Conservation (phyloP, 2,329 filamentous ascomycete species). For the Hymenoscyphus fraxineus region DNA sequence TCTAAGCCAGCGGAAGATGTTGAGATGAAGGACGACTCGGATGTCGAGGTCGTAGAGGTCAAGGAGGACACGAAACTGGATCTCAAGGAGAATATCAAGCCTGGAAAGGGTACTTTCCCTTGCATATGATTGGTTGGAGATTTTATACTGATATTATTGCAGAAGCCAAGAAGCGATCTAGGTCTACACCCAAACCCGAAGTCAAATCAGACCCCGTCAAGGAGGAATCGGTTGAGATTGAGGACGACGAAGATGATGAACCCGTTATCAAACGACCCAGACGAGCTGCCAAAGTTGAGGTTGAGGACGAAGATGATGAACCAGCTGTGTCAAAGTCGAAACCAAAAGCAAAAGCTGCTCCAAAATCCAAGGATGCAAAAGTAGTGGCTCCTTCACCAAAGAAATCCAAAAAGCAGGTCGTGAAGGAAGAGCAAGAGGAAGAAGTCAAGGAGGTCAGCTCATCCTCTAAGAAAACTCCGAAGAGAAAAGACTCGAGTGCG, state of each 20-base stretch:
- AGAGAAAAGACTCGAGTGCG: constrained; percentile 30
- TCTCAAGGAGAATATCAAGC: constrained; percentile 23
- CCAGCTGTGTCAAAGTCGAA: constrained; percentile 36
- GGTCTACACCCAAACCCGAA: constrained; percentile 25
- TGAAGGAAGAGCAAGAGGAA: constrained; percentile 30
- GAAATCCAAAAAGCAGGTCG: constrained; percentile 19
- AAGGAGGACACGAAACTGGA: constrained; percentile 33
- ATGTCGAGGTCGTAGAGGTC: constrained; percentile 26
- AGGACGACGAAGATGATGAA: constrained; percentile 52
- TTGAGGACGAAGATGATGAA: constrained; percentile 31
- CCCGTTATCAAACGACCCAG: constrained; percentile 58
- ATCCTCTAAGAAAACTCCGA: constrained; percentile 25
- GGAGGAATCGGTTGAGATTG: constrained; percentile 31
- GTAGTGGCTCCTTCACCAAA: constrained; percentile 19
- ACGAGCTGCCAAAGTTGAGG: constrained; percentile 33
- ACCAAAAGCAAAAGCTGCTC: constrained; percentile 43
- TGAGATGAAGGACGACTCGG: constrained; percentile 29
- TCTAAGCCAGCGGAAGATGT: constrained; percentile 26
- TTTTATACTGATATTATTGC: background rate
- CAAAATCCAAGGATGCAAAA: constrained; percentile 27
- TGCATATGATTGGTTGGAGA: background rate
- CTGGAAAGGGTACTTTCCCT: constrained; percentile 14
- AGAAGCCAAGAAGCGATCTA: constrained; percentile 29
- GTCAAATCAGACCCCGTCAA: constrained; percentile 28
- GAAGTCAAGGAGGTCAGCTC: constrained; percentile 39